These are phyloP conservation scores for Ecytonucleospora hepatopenaei DNA, from an alignment of 371 early-diverging fungal genomes.

Conservation along the genomic window DNA sequence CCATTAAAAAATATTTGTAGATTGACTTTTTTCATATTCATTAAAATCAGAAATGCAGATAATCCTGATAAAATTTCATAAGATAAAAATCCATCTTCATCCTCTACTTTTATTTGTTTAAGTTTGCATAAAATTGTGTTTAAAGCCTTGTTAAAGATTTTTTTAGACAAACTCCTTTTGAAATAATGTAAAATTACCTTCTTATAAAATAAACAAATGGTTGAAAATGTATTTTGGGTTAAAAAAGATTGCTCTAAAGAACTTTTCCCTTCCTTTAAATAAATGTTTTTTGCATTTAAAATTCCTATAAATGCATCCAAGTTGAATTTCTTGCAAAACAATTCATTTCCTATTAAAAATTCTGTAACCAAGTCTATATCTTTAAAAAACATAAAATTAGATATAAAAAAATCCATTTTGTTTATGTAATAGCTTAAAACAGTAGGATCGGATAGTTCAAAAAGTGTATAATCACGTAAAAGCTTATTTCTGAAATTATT, in stretches of 20 bases:
- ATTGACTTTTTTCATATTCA: background rate
- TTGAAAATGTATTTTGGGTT: background rate
- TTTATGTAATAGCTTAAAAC: conserved; percentile 21
- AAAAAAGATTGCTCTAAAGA: background rate
- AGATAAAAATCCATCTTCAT: background rate
- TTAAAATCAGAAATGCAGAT: background rate
- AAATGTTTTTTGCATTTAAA: background rate
- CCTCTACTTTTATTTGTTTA: background rate
- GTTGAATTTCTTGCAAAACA: background rate
- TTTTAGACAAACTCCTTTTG: background rate
- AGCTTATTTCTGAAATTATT: conserved; percentile 4
- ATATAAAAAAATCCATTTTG: conserved; percentile 31
- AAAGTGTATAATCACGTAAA: conserved; percentile 3
- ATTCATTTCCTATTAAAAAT: conserved; percentile 6
- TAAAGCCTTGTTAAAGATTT: background rate
- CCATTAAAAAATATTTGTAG: too few relatives aligned
- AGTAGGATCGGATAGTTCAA: conserved; percentile 8
- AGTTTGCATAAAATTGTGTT: background rate
- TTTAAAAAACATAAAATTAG: conserved; percentile 30
- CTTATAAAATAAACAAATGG: background rate
- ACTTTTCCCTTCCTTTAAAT: background rate
- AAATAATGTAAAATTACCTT: background rate
- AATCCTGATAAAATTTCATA: background rate
- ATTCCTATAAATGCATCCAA: background rate
- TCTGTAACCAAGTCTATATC: conserved; percentile 27